Conservation (phyloP, 2,329 filamentous ascomycete genomes). For the Botrytis fragariae region DNA sequence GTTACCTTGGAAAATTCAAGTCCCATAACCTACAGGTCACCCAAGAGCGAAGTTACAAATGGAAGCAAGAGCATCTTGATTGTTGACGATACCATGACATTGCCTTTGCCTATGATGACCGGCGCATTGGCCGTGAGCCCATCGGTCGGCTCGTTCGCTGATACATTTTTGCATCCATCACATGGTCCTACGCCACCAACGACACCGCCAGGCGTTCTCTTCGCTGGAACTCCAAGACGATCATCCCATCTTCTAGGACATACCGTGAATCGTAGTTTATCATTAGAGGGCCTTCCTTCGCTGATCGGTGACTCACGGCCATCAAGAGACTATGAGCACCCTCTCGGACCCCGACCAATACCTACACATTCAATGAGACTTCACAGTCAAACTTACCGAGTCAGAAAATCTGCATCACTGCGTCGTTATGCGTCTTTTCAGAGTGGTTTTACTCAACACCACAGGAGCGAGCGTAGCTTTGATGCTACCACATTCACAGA, state of each 20-base stretch:
- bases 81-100: slow-evolving; percentile 51
- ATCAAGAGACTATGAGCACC: slow-evolving; percentile 30
- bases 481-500: slow-evolving; percentile 58
- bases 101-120: slow-evolving; percentile 48
- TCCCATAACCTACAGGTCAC: slow-evolving; percentile 22
- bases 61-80: slow-evolving; percentile 93
- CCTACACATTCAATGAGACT: slow-evolving; percentile 27
- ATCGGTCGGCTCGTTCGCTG: slow-evolving; percentile 54
- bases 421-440: slow-evolving; percentile 60
- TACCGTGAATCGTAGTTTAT: slow-evolving; percentile 37
- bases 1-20: slow-evolving; percentile 27
- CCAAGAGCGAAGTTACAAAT: slow-evolving; percentile 48
- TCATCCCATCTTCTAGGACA: slow-evolving; percentile 55
- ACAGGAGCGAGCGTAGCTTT: slow-evolving; percentile 55
- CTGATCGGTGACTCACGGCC: slow-evolving; percentile 29
- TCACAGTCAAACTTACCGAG: slow-evolving; percentile 41
- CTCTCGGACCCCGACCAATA: slow-evolving; percentile 29
- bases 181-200: slow-evolving; percentile 59
- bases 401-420: slow-evolving; percentile 51
- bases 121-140: slow-evolving; percentile 42
- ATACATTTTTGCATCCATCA: slow-evolving; percentile 49
- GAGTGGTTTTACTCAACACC: slow-evolving; percentile 50
- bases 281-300: slow-evolving; percentile 37
- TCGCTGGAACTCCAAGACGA: slow-evolving; percentile 47
- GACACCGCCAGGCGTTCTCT: slow-evolving; percentile 52